These are phyloP conservation scores for Calonectria pseudoreteaudii DNA, from an alignment of 2,329 filamentous ascomycete species.

Conservation along the genomic window DNA sequence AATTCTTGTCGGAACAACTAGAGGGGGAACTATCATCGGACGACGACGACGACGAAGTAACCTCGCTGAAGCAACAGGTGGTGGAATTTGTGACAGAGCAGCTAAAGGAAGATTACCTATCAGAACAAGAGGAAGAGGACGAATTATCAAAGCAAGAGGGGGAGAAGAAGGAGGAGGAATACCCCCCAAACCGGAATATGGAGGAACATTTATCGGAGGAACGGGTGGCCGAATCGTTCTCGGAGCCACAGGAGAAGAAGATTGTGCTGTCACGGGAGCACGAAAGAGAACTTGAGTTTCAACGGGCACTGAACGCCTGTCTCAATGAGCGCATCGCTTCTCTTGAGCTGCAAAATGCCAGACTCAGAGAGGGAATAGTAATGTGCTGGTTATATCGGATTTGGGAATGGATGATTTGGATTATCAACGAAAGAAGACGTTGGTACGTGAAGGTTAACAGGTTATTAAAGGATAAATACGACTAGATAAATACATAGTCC, in stretches of 20 bases:
- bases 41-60: background rate
- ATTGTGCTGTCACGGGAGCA: background rate
- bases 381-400: background rate
- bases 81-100: background rate
- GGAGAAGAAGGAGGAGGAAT: background rate
- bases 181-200: background rate
- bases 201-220: background rate
- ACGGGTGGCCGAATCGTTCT: background rate
- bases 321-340: background rate
- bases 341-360: background rate
- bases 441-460: background rate
- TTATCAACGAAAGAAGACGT: background rate
- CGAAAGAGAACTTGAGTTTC: background rate
- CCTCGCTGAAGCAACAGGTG: background rate
- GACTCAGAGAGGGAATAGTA: background rate
- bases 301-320: background rate
- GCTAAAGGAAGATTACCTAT: background rate
- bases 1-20: background rate
- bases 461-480: background rate
- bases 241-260: background rate
- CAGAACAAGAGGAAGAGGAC: background rate
- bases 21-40: background rate
- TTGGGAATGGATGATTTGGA: background rate
- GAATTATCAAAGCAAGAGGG: background rate
- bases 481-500: background rate